phyloP scores from a whole-genome alignment of 371 early-diverging fungal species.

The Rhizomucor miehei region DNA sequence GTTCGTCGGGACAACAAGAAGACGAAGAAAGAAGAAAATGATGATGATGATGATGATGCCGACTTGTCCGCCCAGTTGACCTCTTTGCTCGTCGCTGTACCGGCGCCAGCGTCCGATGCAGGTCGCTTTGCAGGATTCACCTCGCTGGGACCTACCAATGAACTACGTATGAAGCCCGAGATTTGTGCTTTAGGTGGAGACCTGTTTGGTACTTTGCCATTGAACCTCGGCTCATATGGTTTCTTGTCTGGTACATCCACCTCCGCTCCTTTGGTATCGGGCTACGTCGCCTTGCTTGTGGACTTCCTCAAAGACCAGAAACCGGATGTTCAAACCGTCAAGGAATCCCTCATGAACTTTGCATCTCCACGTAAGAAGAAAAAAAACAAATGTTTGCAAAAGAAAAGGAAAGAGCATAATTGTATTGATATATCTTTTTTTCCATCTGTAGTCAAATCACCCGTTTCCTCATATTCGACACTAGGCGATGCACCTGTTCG shows the following conservation, averaged over 20 bases:
- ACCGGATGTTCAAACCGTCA: slow-evolving; percentile 1
- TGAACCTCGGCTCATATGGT: slow-evolving; percentile 42
- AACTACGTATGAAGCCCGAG: slow-evolving; percentile 53
- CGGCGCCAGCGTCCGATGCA: slow-evolving; percentile 1
- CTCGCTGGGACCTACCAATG: slow-evolving; percentile 43
- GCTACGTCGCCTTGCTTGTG: slow-evolving; percentile 59
- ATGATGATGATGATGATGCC: too few relatives aligned
- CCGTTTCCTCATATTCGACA: slow-evolving; percentile 15
- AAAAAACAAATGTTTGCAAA: not conserved
- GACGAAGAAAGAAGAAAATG: slow-evolving; percentile 6
- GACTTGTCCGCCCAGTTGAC: slow-evolving; percentile 12
- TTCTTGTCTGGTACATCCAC: slow-evolving; percentile 61
- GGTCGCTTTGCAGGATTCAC: slow-evolving; percentile 33
- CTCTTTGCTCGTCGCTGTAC: slow-evolving; percentile 13
- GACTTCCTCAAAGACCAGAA: slow-evolving; percentile 18
- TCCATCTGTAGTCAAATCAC: slow-evolving; percentile 16
- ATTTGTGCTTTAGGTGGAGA: slow-evolving; percentile 65
- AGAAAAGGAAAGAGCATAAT: not conserved
- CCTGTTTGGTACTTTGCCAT: slow-evolving; percentile 63
- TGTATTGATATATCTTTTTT: not conserved
- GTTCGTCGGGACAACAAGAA: slow-evolving; percentile 9
- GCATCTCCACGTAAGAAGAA: slow-evolving; percentile 23
- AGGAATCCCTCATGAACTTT: slow-evolving; percentile 42
- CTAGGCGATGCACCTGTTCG: slow-evolving; percentile 46
- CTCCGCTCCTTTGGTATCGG: slow-evolving; percentile 67